Base-by-base conservation (phyloP, 306 rosid species). In the Sphenostylis stenocarpa region DNA sequence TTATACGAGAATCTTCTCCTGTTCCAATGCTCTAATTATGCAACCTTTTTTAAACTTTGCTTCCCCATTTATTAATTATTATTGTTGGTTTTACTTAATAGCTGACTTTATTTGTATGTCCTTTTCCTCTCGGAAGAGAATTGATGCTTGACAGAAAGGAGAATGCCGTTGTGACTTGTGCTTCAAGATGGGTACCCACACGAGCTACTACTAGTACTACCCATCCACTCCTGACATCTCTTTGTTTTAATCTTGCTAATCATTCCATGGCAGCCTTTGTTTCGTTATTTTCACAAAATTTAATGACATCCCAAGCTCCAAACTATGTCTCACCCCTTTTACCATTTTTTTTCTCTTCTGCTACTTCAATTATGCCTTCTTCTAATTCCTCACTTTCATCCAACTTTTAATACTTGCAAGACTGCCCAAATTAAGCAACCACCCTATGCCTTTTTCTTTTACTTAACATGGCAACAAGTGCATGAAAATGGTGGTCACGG, bases 1-100 rank as follows among this genome's bases (percentile, higher is more conserved):
- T 91, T 89, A 87, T 82, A 88, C 90, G 77, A 91, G 96, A 94
- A 91, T 94, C 98, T 91, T 84, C 73, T 19, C 82, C 72, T 72
- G 83, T 85, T 86, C 88, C 90, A 86, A 84, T 76, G 93, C 82
- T 68, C 79, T 87, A 48, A 82, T 85, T 77, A 71, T 85, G 39
- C 13, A 24, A 45, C 72, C 74, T 75, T 75, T 76, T 53, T 81
- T 55, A 72, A 73, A 39, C 67, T 66, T 63, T 44, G 19, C 34
- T 24, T 44, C 26, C 31, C 66, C 33, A 52, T 67, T 72, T 76
- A 19, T 70, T 51, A 72, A 41, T 72, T 69, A 58, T 70, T 63
- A 58, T 70, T 82, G 63, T 64, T 63, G 76, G 57, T 78, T 78
- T 85, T 64, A 65, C 67, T 78, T 56, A 77, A 39, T 75, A 70